A percentile compares a stretch with the other conserved stretches of the same genome.
These are phyloP conservation scores for Macrolepiota fuliginosa DNA, from an alignment of 768 basidiomycete species.

Conservation along the genomic window DNA sequence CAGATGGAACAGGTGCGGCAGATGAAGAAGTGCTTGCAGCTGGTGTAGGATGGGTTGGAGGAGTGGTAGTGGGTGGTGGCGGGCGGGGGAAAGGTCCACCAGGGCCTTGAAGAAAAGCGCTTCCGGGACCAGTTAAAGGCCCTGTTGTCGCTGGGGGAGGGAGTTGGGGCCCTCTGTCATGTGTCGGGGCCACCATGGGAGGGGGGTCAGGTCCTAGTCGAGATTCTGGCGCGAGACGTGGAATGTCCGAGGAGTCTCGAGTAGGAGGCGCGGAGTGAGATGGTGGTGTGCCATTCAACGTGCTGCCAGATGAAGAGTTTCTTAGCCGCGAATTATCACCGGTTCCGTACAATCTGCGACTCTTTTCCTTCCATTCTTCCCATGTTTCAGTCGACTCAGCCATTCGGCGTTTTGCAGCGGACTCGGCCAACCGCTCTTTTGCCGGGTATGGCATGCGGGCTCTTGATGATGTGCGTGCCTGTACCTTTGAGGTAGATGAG, in stretches of 20 bases:
- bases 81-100: slow-evolving; percentile 35
- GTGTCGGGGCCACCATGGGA: not conserved
- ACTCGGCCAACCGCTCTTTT: not conserved
- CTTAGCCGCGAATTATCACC: slow-evolving; percentile 7
- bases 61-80: not conserved
- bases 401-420: not conserved
- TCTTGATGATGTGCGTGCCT: too few species aligned
- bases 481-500: too few species aligned
- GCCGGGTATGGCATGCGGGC: too few species aligned
- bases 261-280: slow-evolving; percentile 11
- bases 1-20: slow-evolving; percentile 36
- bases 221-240: not conserved
- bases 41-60: not conserved
- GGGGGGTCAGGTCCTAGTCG: not conserved
- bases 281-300: not conserved
- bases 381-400: slow-evolving; percentile 9
- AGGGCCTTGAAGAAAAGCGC: slow-evolving; percentile 46
- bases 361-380: slow-evolving; percentile 14
- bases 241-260: slow-evolving; percentile 12
- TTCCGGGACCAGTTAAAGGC: slow-evolving; percentile 46
- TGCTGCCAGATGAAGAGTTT: not conserved
- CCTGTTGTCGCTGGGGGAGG: slow-evolving; percentile 19
- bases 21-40: slow-evolving; percentile 4
- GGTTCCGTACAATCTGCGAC: slow-evolving; percentile 16
- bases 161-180: not conserved